phyloP scores from a whole-genome alignment of 2,329 filamentous ascomycete species.

The Alternaria gaisen region DNA sequence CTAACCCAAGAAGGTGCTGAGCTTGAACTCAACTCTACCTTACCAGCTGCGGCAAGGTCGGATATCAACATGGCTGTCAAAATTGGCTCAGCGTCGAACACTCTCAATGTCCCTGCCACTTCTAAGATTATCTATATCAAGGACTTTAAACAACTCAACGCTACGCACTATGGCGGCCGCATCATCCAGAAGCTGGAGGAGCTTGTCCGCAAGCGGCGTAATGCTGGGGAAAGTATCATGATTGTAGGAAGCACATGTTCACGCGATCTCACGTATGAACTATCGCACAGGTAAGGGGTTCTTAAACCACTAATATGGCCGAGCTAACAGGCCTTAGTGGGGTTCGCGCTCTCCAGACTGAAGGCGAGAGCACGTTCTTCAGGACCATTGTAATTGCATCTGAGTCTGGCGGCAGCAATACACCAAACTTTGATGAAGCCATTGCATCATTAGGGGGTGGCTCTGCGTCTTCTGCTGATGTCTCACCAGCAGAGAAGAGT shows the following conservation, averaged over 20 bases:
- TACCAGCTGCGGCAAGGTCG: slow-evolving; percentile 28
- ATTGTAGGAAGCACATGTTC: slow-evolving; percentile 79
- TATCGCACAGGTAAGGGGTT: slow-evolving; percentile 46
- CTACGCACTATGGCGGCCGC: slow-evolving; percentile 71
- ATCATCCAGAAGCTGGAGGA: slow-evolving; percentile 76
- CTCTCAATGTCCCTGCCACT: slow-evolving; percentile 40
- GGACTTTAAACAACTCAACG: slow-evolving; percentile 81
- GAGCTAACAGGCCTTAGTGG: slow-evolving; percentile 35
- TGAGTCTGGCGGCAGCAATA: slow-evolving; percentile 21
- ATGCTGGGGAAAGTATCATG: slow-evolving; percentile 74
- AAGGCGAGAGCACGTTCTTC: slow-evolving; percentile 44
- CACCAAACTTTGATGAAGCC: slow-evolving; percentile 24
- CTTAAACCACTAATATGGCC: not conserved
- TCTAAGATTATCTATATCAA: slow-evolving; percentile 78
- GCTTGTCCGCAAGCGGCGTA: slow-evolving; percentile 75
- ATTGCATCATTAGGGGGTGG: slow-evolving; percentile 17
- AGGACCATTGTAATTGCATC: slow-evolving; percentile 48
- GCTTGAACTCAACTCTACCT: slow-evolving; percentile 37
- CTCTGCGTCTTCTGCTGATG: slow-evolving; percentile 10
- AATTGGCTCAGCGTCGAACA: slow-evolving; percentile 25
- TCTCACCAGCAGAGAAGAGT: slow-evolving; percentile 26
- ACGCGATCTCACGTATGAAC: slow-evolving; percentile 56
- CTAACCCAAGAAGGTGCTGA: slow-evolving; percentile 26
- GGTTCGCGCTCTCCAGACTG: slow-evolving; percentile 57
- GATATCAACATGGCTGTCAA: slow-evolving; percentile 29